Conservation (phyloP, 768 basidiomycete species). For the Russula brevipes region DNA sequence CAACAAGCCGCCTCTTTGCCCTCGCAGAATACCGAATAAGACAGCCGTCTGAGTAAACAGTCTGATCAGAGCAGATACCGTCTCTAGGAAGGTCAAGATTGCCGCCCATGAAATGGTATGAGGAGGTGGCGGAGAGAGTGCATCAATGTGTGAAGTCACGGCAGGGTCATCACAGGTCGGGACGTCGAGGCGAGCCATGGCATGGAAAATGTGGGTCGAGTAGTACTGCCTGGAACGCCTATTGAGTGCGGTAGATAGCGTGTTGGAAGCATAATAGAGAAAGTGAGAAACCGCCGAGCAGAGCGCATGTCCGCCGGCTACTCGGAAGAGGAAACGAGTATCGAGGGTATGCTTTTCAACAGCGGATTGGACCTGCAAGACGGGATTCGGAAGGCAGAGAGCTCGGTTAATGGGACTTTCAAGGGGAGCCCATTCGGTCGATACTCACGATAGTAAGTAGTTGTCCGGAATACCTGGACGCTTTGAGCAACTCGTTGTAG, state of each 20-base stretch:
- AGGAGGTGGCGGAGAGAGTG: constrained; percentile 38
- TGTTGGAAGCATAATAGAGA: constrained; percentile 37
- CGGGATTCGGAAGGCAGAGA: too few species aligned
- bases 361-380: constrained; percentile 13
- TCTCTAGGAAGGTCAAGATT: constrained; percentile 39
- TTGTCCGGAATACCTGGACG: constrained; percentile 16
- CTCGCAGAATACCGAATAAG: constrained; percentile 49
- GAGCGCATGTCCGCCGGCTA: constrained; percentile 45
- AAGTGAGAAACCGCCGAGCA: constrained; percentile 48
- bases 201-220: constrained; percentile 57
- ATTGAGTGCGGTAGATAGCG: constrained; percentile 47
- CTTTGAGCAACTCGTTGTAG: neutral
- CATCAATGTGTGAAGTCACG: constrained; percentile 59
- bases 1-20: constrained; percentile 58
- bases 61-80: constrained; percentile 45
- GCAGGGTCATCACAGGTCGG: constrained; percentile 69
- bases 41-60: constrained; percentile 57
- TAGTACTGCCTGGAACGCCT: constrained; percentile 56
- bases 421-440: neutral
- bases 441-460: constrained; percentile 26
- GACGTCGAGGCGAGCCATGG: constrained; percentile 66
- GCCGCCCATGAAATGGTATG: constrained; percentile 57
- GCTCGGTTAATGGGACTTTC: too few species aligned
- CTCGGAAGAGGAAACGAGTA: constrained; percentile 9
- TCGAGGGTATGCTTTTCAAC: constrained; percentile 19